These are phyloP conservation scores for Biscutella auriculata DNA, from an alignment of 441 rosid species.

Conservation along the genomic window DNA sequence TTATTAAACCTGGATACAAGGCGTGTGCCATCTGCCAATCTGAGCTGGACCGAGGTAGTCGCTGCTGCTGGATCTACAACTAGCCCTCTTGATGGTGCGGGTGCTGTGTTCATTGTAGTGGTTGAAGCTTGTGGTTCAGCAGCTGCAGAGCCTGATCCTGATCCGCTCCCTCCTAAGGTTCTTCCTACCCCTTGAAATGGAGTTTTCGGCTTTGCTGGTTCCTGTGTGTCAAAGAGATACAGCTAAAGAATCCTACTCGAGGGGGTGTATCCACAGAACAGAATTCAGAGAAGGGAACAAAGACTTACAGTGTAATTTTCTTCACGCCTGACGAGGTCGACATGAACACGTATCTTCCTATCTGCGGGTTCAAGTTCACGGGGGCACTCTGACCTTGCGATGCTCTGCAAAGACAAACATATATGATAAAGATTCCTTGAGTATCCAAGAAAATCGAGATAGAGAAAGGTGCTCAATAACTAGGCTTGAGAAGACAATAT, in stretches of 20 bases:
- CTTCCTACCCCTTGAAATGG: slow-evolving; percentile 46
- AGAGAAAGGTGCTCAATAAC: neutral
- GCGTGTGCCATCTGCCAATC: slow-evolving; percentile 60
- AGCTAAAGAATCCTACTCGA: neutral
- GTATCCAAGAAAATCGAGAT: neutral
- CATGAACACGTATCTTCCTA: slow-evolving; percentile 34
- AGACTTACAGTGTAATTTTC: slow-evolving; percentile 44
- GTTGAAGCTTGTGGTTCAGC: slow-evolving; percentile 17
- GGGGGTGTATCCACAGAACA: neutral
- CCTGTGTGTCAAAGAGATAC: slow-evolving; percentile 23
- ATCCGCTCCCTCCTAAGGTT: slow-evolving; percentile 33
- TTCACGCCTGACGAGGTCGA: slow-evolving; percentile 40
- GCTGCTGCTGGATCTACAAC: slow-evolving; percentile 39
- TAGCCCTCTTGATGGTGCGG: slow-evolving; percentile 34
- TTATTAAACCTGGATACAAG: slow-evolving; percentile 52
- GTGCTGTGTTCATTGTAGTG: slow-evolving; percentile 26
- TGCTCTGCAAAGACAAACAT: slow-evolving; percentile 33
- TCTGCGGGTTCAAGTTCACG: slow-evolving; percentile 42
- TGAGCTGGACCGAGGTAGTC: slow-evolving; percentile 47
- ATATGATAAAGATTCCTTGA: neutral
- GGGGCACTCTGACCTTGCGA: slow-evolving; percentile 41
- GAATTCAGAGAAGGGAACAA: neutral
- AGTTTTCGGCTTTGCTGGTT: slow-evolving; percentile 29
- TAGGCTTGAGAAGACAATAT: neutral
- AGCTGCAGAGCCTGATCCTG: slow-evolving; percentile 18